phyloP scores from a whole-genome alignment of 805 yeast genomes.

The Saturnispora mendoncae region DNA sequence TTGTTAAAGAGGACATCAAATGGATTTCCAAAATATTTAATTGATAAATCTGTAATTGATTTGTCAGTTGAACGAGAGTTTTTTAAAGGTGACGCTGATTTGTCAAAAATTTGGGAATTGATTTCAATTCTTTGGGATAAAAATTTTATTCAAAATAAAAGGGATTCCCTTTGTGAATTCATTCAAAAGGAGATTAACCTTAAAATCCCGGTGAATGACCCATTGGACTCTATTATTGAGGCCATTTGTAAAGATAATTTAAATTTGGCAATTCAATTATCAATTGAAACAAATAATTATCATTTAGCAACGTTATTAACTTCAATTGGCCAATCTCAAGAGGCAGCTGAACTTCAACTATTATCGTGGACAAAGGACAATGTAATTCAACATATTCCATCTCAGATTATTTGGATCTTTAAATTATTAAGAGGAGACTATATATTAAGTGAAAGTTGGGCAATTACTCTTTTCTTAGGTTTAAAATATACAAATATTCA shows the following conservation, averaged over 20 bases:
- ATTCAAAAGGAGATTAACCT: conserved; percentile 36
- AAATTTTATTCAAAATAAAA: conserved; percentile 26
- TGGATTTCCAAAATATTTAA: conserved; percentile 2
- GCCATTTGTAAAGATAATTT: conserved; percentile 47
- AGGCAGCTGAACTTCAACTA: conserved; percentile 54
- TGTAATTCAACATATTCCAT: conserved; percentile 40
- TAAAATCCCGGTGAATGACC: conserved; percentile 33
- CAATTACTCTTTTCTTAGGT: conserved; percentile 52
- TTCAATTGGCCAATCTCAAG: conserved; percentile 62
- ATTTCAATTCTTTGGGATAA: conserved; percentile 6
- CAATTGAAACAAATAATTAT: conserved; percentile 51
- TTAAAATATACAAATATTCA: conserved; percentile 35
- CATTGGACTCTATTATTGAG: conserved; percentile 44
- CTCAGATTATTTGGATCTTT: conserved; percentile 47
- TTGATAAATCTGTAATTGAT: conserved; percentile 11
- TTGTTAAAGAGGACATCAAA: background rate
- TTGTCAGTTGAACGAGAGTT: conserved; percentile 4
- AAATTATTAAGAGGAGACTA: conserved; percentile 48
- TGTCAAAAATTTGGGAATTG: conserved; percentile 17
- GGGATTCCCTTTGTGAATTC: conserved; percentile 48
- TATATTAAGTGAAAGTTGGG: conserved; percentile 25
- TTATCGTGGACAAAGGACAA: conserved; percentile 50
- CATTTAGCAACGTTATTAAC: conserved; percentile 69
- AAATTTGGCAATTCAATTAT: conserved; percentile 50
- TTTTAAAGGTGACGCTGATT: conserved; percentile 3